phyloP scores from a whole-genome alignment of 2,329 filamentous ascomycete genomes.

The Phialophora chinensis region DNA sequence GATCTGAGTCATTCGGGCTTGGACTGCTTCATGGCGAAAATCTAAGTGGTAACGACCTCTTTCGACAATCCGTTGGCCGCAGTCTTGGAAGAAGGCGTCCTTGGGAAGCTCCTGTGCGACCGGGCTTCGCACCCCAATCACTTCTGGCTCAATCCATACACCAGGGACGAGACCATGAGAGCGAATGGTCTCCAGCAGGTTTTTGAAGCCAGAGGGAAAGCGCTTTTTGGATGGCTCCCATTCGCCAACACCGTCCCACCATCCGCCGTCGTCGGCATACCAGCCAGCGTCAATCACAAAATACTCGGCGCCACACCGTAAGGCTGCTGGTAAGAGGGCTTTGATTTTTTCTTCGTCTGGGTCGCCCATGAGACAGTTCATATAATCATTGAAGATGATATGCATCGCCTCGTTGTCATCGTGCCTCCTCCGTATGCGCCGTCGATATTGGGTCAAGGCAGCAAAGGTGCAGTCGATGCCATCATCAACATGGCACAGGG shows the following conservation, averaged over 20 bases:
- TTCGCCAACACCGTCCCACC: constrained; percentile 48
- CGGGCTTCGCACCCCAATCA: constrained; percentile 44
- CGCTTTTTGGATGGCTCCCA: constrained; percentile 45
- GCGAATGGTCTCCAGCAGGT: constrained; percentile 40
- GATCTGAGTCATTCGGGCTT: constrained; percentile 39
- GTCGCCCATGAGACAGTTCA: constrained; percentile 51
- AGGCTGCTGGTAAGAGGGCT: constrained; percentile 43
- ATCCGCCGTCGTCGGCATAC: constrained; percentile 47
- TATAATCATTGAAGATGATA: constrained; percentile 50
- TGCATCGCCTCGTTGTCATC: constrained; percentile 42
- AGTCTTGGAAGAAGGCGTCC: constrained; percentile 45
- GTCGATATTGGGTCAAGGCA: constrained; percentile 43
- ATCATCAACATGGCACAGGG: constrained; percentile 40
- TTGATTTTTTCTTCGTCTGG: constrained; percentile 45
- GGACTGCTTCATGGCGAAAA: constrained; percentile 42
- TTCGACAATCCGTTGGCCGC: constrained; percentile 44
- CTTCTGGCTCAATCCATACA: constrained; percentile 48
- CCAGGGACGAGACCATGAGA: constrained; percentile 42
- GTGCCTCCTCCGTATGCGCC: constrained; percentile 43
- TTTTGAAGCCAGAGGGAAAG: constrained; percentile 44
- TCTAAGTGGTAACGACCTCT: constrained; percentile 46
- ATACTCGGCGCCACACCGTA: constrained; percentile 44
- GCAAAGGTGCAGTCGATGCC: constrained; percentile 40
- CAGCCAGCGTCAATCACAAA: constrained; percentile 49
- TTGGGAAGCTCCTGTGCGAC: constrained; percentile 41